Base-by-base conservation (phyloP, 768 basidiomycete species). In the Suillus hirtellus region DNA sequence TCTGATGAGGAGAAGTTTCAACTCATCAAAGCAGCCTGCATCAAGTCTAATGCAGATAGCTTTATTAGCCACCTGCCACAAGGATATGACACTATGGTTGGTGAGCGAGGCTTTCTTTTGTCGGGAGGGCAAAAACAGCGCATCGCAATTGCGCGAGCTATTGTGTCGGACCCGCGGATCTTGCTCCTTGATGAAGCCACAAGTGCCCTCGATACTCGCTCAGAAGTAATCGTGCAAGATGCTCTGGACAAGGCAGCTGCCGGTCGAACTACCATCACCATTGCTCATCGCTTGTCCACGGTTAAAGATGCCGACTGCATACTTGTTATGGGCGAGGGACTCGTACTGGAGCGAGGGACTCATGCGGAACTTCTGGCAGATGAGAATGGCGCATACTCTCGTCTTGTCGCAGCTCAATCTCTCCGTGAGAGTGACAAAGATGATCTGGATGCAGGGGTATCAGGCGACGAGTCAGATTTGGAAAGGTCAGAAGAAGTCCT, bases 91-190 rank as follows among this genome's bases (percentile, higher is more conserved):
- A 84, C 83, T 10, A 65, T 80, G 60, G 82, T 84, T 52, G 83
- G 82, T 24, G 82, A 84, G 67, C 74, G 81, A 19, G 83, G 82
- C 1, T 80, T 81, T 72, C 67, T 82, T 37, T 71, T 84, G 0
- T 79, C 77, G 21, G 83, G 83, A n/a, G 83, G 83, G 8, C 83
- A 84, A 72, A 83, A 83, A 70, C 75, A 84, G 68, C 80, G 83
- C 54, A 77, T 84, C 21, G 83, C 82, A 40, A 83, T 84, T 63
- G 83, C 83, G n/a, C 75, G 80, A 40, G 80, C 80, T 4, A 80
- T 81, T 59, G 81, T 82, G 37, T 82, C 81, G 10, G 80, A 83
- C 67, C 82, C 82, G 0, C 69, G 72, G n/a, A 80, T 85, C 46
- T 70, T 85, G 4, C 72, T 85, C 10, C 76, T 84, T 52, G 83